These are phyloP conservation scores for Phytophthora crassamura DNA, from an alignment of 352 stramenopile genomes.

Conservation along the genomic window DNA sequence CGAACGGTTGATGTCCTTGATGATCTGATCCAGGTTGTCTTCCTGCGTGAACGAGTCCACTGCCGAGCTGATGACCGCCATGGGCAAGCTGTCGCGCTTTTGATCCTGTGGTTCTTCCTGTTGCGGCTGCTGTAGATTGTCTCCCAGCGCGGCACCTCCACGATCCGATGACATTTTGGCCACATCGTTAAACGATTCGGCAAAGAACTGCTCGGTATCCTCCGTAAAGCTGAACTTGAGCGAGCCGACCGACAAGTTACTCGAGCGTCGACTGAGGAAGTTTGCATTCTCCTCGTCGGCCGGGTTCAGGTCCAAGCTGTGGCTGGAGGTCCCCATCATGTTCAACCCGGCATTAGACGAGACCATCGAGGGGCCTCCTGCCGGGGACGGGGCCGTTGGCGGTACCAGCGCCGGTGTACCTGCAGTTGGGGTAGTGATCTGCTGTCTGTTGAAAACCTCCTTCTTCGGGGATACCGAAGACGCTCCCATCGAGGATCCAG, in stretches of 20 bases:
- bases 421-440: slow-evolving; percentile 43
- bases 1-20: slow-evolving; percentile 72
- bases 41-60: slow-evolving; percentile 81
- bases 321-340: slow-evolving; percentile 37
- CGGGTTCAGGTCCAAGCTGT: slow-evolving; percentile 45
- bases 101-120: slow-evolving; percentile 42
- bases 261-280: slow-evolving; percentile 49
- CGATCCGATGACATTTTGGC: slow-evolving; percentile 50
- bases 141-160: slow-evolving; percentile 12
- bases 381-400: slow-evolving; percentile 41
- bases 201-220: slow-evolving; percentile 71
- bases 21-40: slow-evolving; percentile 79
- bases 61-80: slow-evolving; percentile 66
- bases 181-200: slow-evolving; percentile 58
- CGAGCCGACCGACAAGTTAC: slow-evolving; percentile 73
- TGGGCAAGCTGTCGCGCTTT: slow-evolving; percentile 74
- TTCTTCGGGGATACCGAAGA: slow-evolving; percentile 46
- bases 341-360: slow-evolving; percentile 12
- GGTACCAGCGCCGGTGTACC: slow-evolving; percentile 34
- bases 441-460: slow-evolving; percentile 40
- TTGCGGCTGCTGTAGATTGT: slow-evolving; percentile 15
- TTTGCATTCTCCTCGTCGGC: slow-evolving; percentile 43
- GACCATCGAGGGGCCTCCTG: slow-evolving; percentile 22
- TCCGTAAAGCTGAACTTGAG: slow-evolving; percentile 80
- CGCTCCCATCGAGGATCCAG: slow-evolving; percentile 14